Conservation (phyloP, 768 basidiomycete species). For the Amylocystis lapponica region DNA sequence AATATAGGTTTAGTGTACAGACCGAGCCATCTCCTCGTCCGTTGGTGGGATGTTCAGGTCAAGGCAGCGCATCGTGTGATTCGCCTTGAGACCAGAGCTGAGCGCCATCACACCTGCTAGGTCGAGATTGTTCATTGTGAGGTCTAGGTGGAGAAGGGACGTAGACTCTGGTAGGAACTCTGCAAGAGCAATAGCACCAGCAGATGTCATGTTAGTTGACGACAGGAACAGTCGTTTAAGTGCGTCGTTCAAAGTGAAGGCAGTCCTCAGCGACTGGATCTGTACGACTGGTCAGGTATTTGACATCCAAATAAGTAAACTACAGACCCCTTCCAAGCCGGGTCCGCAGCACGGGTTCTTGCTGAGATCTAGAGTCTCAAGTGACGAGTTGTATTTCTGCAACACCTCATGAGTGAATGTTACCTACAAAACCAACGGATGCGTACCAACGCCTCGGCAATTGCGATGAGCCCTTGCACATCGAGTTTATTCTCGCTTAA, state of each 20-base stretch:
- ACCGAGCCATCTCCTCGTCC: slow-evolving; percentile 75
- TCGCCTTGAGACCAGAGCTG: slow-evolving; percentile 76
- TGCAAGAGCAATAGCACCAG: slow-evolving; percentile 90
- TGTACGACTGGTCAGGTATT: slow-evolving; percentile 21
- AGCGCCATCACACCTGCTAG: slow-evolving; percentile 93
- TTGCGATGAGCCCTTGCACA: slow-evolving; percentile 63
- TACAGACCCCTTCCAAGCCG: slow-evolving; percentile 79
- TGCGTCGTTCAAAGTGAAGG: slow-evolving; percentile 87
- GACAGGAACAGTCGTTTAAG: slow-evolving; percentile 92
- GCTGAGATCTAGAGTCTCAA: slow-evolving; percentile 92
- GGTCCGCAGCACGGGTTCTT: slow-evolving; percentile 93
- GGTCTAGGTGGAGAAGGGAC: slow-evolving; percentile 85
- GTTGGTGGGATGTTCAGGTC: slow-evolving; percentile 89
- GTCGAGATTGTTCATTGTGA: slow-evolving; percentile 79
- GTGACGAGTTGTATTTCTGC: slow-evolving; percentile 89
- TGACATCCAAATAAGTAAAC: background rate
- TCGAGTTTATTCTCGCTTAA: slow-evolving; percentile 94
- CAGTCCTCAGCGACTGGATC: slow-evolving; percentile 85
- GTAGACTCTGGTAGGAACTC: slow-evolving; percentile 92
- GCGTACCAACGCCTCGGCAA: slow-evolving; percentile 89
- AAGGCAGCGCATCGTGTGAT: slow-evolving; percentile 83
- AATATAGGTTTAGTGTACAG: slow-evolving; percentile 11
- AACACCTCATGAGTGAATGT: background rate
- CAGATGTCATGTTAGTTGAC: slow-evolving; percentile 69
- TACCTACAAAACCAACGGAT: slow-evolving; percentile 27